A percentile compares a stretch with the other conserved stretches of the same genome.
These are phyloP conservation scores for Dothideomycetidae sp. DNA, from an alignment of 2,329 filamentous ascomycete species.

Conservation along the genomic window DNA sequence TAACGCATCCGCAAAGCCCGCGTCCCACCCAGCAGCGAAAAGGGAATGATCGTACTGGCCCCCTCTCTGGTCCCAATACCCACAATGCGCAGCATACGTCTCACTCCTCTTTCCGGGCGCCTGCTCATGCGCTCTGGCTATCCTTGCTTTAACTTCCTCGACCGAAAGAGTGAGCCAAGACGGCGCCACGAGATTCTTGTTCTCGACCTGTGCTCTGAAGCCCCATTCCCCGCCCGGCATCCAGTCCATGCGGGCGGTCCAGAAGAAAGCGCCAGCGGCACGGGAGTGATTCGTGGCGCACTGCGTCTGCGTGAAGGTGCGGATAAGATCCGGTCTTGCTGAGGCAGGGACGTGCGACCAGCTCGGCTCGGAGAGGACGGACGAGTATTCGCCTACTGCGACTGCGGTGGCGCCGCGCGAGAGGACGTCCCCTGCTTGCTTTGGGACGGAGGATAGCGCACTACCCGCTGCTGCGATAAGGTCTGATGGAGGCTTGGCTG, in stretches of 20 bases:
- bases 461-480: slow-evolving; percentile 33
- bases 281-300: slow-evolving; percentile 35
- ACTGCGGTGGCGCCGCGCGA: slow-evolving; percentile 38
- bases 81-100: slow-evolving; percentile 31
- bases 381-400: slow-evolving; percentile 45
- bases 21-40: slow-evolving; percentile 41
- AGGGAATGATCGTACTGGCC: slow-evolving; percentile 38
- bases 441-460: slow-evolving; percentile 33
- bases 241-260: slow-evolving; percentile 49
- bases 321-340: slow-evolving; percentile 27
- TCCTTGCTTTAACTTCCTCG: slow-evolving; percentile 24
- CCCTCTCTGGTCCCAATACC: slow-evolving; percentile 35
- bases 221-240: slow-evolving; percentile 49
- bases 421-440: slow-evolving; percentile 33
- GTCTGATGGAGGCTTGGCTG: slow-evolving; percentile 36
- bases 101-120: slow-evolving; percentile 24
- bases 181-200: slow-evolving; percentile 30
- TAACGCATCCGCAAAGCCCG: slow-evolving; percentile 41
- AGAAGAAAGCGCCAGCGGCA: slow-evolving; percentile 42
- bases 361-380: slow-evolving; percentile 38
- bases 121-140: slow-evolving; percentile 28
- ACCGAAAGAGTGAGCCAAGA: slow-evolving; percentile 24
- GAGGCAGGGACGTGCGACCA: slow-evolving; percentile 27
- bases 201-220: slow-evolving; percentile 38
- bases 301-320: slow-evolving; percentile 36